These are phyloP conservation scores for Suhomyces kilbournensis DNA, from an alignment of 805 yeast genomes.

Conservation along the genomic window DNA sequence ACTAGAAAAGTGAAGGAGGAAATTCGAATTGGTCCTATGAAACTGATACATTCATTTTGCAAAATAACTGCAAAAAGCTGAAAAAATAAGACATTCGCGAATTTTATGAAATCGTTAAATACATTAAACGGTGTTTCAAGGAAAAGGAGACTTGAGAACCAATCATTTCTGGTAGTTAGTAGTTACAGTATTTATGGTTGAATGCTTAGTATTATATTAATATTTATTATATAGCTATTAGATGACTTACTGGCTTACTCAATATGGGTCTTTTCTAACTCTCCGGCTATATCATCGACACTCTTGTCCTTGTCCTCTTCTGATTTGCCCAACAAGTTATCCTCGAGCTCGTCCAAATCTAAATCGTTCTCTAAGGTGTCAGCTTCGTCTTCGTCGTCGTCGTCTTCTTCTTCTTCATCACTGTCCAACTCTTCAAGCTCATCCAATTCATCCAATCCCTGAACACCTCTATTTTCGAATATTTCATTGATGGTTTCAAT, in stretches of 20 bases:
- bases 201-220: background rate
- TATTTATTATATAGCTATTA: too few species aligned
- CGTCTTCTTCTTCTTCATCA: slow-evolving; percentile 68
- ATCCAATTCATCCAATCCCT: slow-evolving; percentile 88
- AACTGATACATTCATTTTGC: too few species aligned
- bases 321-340: slow-evolving; percentile 47
- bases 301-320: slow-evolving; percentile 42
- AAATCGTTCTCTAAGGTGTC: slow-evolving; percentile 54
- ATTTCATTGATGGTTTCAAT: slow-evolving; percentile 58
- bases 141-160: too few species aligned
- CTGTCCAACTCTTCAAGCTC: slow-evolving; percentile 84
- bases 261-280: slow-evolving; percentile 55
- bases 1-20: too few species aligned
- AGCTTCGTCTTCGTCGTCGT: slow-evolving; percentile 53
- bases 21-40: too few species aligned
- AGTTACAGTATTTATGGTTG: too few species aligned
- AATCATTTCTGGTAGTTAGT: too few species aligned
- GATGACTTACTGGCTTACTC: slow-evolving; percentile 5
- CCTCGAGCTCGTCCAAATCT: slow-evolving; percentile 47
- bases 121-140: background rate
- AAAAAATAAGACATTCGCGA: background rate
- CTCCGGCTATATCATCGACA: slow-evolving; percentile 58
- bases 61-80: background rate
- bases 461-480: slow-evolving; percentile 71
- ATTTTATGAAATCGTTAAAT: too few species aligned